Evolutionary conservation across 495 filamentous ascomycete genomes (phyloP), one percentile per base, ranked within the genome.

Genomic region (Penicillium steckii): DNA sequence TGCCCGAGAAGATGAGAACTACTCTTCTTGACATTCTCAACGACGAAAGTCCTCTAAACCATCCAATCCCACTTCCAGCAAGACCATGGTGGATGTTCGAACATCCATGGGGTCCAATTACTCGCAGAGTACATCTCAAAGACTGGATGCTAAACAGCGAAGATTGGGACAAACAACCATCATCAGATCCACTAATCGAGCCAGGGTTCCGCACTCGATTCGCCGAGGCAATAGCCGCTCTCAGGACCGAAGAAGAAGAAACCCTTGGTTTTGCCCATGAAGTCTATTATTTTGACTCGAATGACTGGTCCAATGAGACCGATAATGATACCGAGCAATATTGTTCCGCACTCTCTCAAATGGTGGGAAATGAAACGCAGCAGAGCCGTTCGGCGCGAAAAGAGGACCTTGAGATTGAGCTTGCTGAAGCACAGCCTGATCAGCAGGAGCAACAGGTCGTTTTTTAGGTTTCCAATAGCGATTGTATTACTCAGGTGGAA

Each of bases 171-270:
- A 55, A 17, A 26, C 66, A 66, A 40, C 68, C 65, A 0, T 59
- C 59, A 0, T 33, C 45, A 0, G 40, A 22, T 10, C 56, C 57
- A 7, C 59, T 73, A 1, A 65, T 69, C 6, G 58, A 62, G 8
- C 55, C 55, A 10, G 62, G 63, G n/a, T 74, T 71, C 29, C 67
- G 71, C 1, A 44, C 47, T 1, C 58, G 64, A 12, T 72, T 70
- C 48, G 55, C 52, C 0, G 61, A 70, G 12, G 10, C 12, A 1
- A 12, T 48, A n/a, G 33, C 15, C 15, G 33, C 33, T 18, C n/a
- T 15, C 15, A 37, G 33, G n/a, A 15, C 33, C 33, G 33, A 37
- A 37, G 33, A 37, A 15, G 33, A 37, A 18, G 33, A 13, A 7
- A 15, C 33, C 15, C 15, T 37, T 17, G 33, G n/a, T 2, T 17